These are phyloP conservation scores for Wickerhamiella bombiphila DNA, from an alignment of 805 yeast species.

Conservation along the genomic window DNA sequence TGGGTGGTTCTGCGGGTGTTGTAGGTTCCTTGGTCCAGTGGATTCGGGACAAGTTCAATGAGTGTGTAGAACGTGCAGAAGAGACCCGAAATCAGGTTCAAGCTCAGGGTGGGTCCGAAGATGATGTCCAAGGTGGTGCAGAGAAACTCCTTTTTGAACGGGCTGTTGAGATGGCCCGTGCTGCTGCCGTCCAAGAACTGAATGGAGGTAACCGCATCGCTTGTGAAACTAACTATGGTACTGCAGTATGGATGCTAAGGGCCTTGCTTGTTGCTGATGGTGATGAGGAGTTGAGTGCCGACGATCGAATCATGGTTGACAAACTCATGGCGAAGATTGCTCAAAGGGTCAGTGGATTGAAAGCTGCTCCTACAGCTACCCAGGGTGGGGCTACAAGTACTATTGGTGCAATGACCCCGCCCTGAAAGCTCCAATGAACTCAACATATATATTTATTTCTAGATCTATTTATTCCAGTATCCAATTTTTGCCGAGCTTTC, in stretches of 20 bases:
- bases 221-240: constrained; percentile 80
- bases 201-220: constrained; percentile 50
- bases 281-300: constrained; percentile 39
- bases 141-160: constrained; percentile 84
- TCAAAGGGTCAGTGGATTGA: constrained; percentile 54
- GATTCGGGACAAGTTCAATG: constrained; percentile 81
- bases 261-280: constrained; percentile 48
- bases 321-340: constrained; percentile 74
- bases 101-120: constrained; percentile 22
- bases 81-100: constrained; percentile 30
- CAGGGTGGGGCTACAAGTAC: neutral
- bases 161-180: constrained; percentile 82
- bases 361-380: constrained; percentile 1
- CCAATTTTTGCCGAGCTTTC: neutral
- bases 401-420: neutral
- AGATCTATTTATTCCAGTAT: neutral
- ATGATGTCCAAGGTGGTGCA: no score
- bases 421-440: neutral
- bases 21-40: constrained; percentile 56
- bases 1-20: constrained; percentile 8
- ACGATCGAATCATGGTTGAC: constrained; percentile 62
- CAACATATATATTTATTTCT: neutral
- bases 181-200: constrained; percentile 80
- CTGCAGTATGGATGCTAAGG: constrained; percentile 91
- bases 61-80: constrained; percentile 79